A percentile compares a stretch with the other conserved stretches of the same genome.
phyloP scores from a whole-genome alignment of 1,139 yeast genomes.

The Yamadazyma siamensis region DNA sequence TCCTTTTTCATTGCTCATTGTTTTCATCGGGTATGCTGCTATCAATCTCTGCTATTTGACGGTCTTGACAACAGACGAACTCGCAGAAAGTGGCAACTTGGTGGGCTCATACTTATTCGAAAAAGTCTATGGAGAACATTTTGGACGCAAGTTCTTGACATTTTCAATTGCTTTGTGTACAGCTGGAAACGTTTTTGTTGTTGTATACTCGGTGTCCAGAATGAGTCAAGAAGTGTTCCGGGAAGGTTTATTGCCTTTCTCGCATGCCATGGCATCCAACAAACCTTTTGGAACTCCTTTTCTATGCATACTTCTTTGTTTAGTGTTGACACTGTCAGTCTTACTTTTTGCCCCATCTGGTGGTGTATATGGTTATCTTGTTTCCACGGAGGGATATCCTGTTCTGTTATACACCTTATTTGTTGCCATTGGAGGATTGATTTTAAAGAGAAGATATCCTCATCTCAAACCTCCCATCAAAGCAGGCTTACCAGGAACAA shows the following conservation, averaged over 20 bases:
- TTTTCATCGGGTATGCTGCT: slow-evolving; percentile 49
- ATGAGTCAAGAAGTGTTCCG: slow-evolving; percentile 64
- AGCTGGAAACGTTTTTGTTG: slow-evolving; percentile 63
- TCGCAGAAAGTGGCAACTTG: slow-evolving; percentile 52
- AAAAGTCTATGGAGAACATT: slow-evolving; percentile 47
- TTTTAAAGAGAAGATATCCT: slow-evolving; percentile 46
- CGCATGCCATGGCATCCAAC: slow-evolving; percentile 51
- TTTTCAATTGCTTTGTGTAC: slow-evolving; percentile 57
- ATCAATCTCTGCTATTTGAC: slow-evolving; percentile 57
- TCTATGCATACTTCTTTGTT: slow-evolving; percentile 40
- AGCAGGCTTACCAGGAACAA: slow-evolving; percentile 45
- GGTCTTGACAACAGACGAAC: slow-evolving; percentile 52
- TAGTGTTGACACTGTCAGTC: slow-evolving; percentile 33
- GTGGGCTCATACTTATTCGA: slow-evolving; percentile 59
- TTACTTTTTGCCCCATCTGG: slow-evolving; percentile 69
- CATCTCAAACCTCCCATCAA: slow-evolving; percentile 47
- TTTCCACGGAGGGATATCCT: slow-evolving; percentile 74
- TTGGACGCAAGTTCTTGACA: slow-evolving; percentile 54
- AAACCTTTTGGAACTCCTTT: slow-evolving; percentile 58
- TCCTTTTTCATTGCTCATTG: slow-evolving; percentile 48
- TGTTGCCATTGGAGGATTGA: slow-evolving; percentile 50
- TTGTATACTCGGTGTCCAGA: slow-evolving; percentile 55
- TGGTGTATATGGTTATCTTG: slow-evolving; percentile 73
- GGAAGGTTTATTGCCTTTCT: slow-evolving; percentile 59
- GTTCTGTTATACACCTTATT: slow-evolving; percentile 47